Percentiles rank a stretch among this genome's conserved stretches.
Conservation (phyloP, 768 basidiomycete genomes). For the Auriscalpium orientale region DNA sequence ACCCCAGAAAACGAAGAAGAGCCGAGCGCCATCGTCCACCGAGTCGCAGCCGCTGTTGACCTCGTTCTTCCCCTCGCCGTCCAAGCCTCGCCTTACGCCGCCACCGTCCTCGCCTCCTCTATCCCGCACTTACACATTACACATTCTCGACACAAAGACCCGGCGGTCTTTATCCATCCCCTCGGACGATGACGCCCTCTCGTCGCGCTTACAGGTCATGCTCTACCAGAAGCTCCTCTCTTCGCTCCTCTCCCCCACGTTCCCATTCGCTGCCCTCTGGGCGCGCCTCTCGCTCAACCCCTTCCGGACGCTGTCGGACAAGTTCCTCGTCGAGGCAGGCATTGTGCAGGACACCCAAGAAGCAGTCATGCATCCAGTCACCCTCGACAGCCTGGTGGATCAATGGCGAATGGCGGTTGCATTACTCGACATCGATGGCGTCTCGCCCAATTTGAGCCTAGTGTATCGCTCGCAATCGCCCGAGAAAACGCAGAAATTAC, state of each 20-base stretch:
- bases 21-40: conserved; percentile 10
- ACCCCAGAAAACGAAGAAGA: conserved; percentile 23
- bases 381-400: conserved; percentile 24
- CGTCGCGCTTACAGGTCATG: conserved; percentile 69
- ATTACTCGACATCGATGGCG: conserved; percentile 21
- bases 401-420: conserved; percentile 31
- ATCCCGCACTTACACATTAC: conserved; percentile 25
- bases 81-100: background rate
- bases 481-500: background rate
- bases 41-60: conserved; percentile 14
- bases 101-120: background rate
- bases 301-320: conserved; percentile 36
- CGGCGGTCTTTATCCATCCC: conserved; percentile 45
- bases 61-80: conserved; percentile 15
- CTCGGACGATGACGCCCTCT: conserved; percentile 44
- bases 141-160: conserved; percentile 66
- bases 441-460: conserved; percentile 38
- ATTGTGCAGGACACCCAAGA: conserved; percentile 9
- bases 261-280: conserved; percentile 54
- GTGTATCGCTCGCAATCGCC: conserved; percentile 36
- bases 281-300: conserved; percentile 36
- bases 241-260: conserved; percentile 33
- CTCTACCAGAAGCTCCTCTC: conserved; percentile 64
- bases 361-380: conserved; percentile 7
- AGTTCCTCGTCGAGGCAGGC: conserved; percentile 34